Percentiles rank a stretch among this genome's conserved stretches.
These are phyloP conservation scores for Caryopteris hybrid DNA, from an alignment of 305 asterid genomes.

Conservation along the genomic window DNA sequence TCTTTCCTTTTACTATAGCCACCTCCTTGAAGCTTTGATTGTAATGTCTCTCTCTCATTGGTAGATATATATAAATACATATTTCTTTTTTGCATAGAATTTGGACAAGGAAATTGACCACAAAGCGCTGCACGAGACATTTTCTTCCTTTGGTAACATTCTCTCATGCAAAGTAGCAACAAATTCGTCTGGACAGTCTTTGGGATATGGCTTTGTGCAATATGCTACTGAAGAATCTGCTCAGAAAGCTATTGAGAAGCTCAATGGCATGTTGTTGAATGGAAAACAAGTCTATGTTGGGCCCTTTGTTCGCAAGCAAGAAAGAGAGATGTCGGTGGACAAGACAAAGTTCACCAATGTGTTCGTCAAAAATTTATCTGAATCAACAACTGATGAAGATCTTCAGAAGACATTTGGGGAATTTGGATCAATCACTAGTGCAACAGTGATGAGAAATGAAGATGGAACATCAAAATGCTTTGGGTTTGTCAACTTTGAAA, in stretches of 20 bases:
- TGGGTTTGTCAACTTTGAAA: constrained; percentile 94
- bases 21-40: not conserved
- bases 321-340: constrained; percentile 67
- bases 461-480: constrained; percentile 89
- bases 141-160: constrained; percentile 73
- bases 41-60: not conserved
- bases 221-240: constrained; percentile 78
- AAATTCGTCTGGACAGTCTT: constrained; percentile 71
- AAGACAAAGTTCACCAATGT: constrained; percentile 79
- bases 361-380: constrained; percentile 86
- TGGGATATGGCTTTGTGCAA: constrained; percentile 98
- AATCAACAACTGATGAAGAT: constrained; percentile 72
- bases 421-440: constrained; percentile 67
- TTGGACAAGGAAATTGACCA: constrained; percentile 96
- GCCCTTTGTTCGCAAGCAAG: constrained; percentile 88
- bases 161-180: constrained; percentile 89
- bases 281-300: constrained; percentile 93
- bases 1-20: not conserved
- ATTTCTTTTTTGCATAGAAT: constrained; percentile 40
- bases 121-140: constrained; percentile 84
- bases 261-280: constrained; percentile 90
- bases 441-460: constrained; percentile 78
- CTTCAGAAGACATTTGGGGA: constrained; percentile 65
- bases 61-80: not conserved
- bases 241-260: constrained; percentile 77